These are phyloP conservation scores for Xylaria telfairii DNA, from an alignment of 495 filamentous ascomycete genomes.

Conservation along the genomic window DNA sequence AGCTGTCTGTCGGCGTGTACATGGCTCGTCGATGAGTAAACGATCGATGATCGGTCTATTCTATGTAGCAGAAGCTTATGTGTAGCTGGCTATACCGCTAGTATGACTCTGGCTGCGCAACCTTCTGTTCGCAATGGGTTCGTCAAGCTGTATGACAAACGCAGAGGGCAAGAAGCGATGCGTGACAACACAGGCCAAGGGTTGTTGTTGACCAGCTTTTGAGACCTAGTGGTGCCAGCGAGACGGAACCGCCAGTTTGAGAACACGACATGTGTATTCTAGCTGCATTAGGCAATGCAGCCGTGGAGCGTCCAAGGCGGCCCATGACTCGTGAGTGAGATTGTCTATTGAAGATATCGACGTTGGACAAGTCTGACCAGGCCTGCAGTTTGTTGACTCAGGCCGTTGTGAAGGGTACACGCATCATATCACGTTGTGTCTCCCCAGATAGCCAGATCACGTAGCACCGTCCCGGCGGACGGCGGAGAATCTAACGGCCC, in stretches of 20 bases:
- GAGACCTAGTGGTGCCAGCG: slow-evolving; percentile 25
- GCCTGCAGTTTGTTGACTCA: slow-evolving; percentile 15
- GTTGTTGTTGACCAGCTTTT: slow-evolving; percentile 2
- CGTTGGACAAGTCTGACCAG: slow-evolving; percentile 16
- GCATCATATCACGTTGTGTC: not conserved
- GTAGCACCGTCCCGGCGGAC: slow-evolving; percentile 9
- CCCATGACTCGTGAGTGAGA: slow-evolving; percentile 18
- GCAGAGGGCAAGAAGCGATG: not conserved
- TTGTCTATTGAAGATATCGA: slow-evolving; percentile 10
- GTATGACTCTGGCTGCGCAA: not conserved
- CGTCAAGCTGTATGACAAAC: not conserved
- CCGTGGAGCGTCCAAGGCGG: slow-evolving; percentile 6
- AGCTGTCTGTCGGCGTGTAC: no score
- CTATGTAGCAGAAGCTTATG: not conserved
- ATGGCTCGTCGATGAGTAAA: no score
- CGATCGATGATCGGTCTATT: not conserved
- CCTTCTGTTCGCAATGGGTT: not conserved
- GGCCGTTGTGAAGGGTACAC: not conserved
- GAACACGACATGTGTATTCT: slow-evolving; percentile 21
- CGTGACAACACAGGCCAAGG: slow-evolving; percentile 10
- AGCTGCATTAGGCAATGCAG: slow-evolving; percentile 24
- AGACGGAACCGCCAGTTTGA: slow-evolving; percentile 22
- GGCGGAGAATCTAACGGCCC: slow-evolving; percentile 17
- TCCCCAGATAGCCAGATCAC: not conserved
- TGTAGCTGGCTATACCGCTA: not conserved